Base-by-base conservation (phyloP, 2,329 filamentous ascomycete genomes). In the Metarhizium sp. region DNA sequence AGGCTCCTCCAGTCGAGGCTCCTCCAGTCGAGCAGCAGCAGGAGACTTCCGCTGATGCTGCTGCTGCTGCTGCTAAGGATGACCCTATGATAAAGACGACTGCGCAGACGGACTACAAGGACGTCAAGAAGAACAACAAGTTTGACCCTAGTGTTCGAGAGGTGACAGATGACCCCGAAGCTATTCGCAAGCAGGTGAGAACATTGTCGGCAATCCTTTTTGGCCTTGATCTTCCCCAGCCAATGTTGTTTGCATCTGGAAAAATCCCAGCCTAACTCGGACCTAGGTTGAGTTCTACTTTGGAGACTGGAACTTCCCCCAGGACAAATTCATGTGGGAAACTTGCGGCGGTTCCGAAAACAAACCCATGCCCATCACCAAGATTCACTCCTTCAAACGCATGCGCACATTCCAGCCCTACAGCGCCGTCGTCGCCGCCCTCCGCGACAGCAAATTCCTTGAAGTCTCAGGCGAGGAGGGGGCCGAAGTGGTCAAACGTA, bases 391-490 rank as follows among this genome's bases (percentile, higher is more conserved):
- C 52, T 99, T 99, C 80, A 92, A 92, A 75, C 91, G 95, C 70
- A 99, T 99, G 95, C 87, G 85, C 62, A 88, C 86, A 65, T 99
- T 97, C 81, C 85, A 94, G 74, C 90, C 90, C 46, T 92, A 91
- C 75, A 84, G 82, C 55, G 86, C 88, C 55, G 82, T 99, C 47
- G 85, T 96, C 58, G 84, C 84, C 53, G 92, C 94, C 40, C 81
- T 97, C 53, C 88, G 87, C 71, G 82, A 88, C 25, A 94, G 89
- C 74, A 78, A 80, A 34, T 73, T 85, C 58, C 78, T 99, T 51
- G 82, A 88, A 6, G 72, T 97, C 54, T 79, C 82, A 55, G 90
- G 94, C 54, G 78, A 87, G 62, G 82, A 91, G 61, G 86, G 85
- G 58, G 72, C 84, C 60, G 84, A 94, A 80, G 78, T 73, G 46